Evolutionary conservation across 371 early-diverging fungal genomes (phyloP).

Genomic region (Mortierella sp.): DNA sequence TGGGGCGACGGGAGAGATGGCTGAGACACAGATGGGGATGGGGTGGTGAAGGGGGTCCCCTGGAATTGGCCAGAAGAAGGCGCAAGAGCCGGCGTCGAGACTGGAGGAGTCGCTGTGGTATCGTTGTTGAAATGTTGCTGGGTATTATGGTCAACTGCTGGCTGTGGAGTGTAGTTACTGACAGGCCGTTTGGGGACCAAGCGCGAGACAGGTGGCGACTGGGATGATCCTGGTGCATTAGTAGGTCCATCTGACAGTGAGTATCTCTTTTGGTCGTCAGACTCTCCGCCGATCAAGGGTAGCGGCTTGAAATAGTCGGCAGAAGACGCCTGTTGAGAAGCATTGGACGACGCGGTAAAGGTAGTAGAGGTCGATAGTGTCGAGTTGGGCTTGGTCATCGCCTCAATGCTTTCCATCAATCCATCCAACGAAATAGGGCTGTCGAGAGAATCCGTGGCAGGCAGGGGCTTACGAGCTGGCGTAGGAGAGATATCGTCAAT

Average conservation of each 20-base stretch:
- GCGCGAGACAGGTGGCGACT: conserved; percentile 29
- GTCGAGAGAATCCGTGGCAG: conserved; percentile 7
- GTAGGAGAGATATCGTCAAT: conserved; percentile 22
- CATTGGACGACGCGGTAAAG: conserved; percentile 2
- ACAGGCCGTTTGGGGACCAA: conserved; percentile 43
- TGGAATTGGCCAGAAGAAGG: conserved; percentile 1
- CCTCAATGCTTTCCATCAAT: conserved; percentile 50
- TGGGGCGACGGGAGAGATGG: conserved; percentile 18
- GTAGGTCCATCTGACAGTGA: conserved; percentile 40
- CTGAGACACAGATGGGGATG: background rate
- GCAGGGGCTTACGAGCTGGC: conserved; percentile 10
- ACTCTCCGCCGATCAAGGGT: conserved; percentile 30
- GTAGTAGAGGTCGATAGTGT: background rate
- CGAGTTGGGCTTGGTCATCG: conserved; percentile 37
- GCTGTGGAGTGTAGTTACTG: conserved; percentile 22
- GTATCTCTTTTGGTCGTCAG: conserved; percentile 36
- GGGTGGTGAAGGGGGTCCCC: conserved; percentile 10
- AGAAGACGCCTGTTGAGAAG: background rate
- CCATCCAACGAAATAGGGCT: conserved; percentile 51
- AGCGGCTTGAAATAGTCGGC: conserved; percentile 36
- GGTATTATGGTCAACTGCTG: conserved; percentile 9
- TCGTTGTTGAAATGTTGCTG: background rate
- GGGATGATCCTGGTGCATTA: conserved; percentile 7
- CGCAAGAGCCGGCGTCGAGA: background rate
- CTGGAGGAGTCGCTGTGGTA: background rate